phyloP scores from a whole-genome alignment of 1,284 basidiomycete species.

The Irpex sp. region DNA sequence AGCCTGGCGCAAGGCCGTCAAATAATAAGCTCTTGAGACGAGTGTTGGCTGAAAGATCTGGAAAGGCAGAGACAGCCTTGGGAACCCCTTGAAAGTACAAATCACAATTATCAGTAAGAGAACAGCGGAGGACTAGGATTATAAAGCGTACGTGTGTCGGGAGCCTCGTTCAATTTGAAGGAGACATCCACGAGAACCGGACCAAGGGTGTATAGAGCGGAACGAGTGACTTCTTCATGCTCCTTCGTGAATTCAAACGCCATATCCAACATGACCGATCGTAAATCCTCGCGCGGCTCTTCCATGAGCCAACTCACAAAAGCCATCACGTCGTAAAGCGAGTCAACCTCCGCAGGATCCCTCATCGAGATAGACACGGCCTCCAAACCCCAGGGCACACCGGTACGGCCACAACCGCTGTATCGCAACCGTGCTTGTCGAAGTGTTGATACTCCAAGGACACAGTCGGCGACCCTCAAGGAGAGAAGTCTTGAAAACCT shows the following conservation, averaged over 20 bases:
- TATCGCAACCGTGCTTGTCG: neutral
- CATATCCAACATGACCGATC: neutral
- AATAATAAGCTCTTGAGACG: neutral
- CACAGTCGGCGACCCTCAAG: neutral
- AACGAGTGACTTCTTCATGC: neutral
- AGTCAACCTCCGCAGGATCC: neutral
- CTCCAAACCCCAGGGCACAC: neutral
- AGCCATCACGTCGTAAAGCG: neutral
- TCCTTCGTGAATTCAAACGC: neutral
- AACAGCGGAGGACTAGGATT: neutral
- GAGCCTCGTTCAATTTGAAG: neutral
- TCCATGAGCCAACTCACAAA: neutral
- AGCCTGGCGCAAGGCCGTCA: neutral
- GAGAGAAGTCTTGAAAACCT: neutral
- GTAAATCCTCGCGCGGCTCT: neutral
- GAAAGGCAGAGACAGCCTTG: neutral
- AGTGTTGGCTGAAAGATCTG: neutral
- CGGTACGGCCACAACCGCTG: too few relatives aligned
- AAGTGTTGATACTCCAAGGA: neutral
- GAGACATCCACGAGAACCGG: neutral
- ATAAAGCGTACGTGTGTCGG: neutral
- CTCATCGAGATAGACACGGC: neutral
- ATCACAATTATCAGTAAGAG: too few relatives aligned
- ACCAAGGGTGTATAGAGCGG: neutral
- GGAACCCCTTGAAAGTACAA: neutral